Evolutionary conservation across 164 flowering plant species (phyloP).

Genomic region (Vitis labrusca): DNA sequence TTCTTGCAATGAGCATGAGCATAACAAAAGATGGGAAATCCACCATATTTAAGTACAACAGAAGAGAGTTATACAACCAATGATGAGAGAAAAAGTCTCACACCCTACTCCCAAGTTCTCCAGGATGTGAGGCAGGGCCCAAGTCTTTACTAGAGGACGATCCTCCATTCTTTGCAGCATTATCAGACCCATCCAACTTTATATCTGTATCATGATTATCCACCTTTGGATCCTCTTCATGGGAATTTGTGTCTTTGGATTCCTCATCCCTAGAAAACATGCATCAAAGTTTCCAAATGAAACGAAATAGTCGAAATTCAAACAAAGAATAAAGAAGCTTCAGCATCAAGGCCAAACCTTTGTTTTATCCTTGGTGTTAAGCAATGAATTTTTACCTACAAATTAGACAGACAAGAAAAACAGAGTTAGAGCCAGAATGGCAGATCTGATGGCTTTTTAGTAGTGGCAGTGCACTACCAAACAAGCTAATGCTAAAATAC

Average conservation of each 20-base stretch:
- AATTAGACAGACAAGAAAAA: conserved; percentile 11
- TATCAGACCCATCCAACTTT: conserved; percentile 54
- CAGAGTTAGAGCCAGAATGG: not conserved
- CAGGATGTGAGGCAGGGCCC: conserved; percentile 29
- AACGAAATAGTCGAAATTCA: conserved; percentile 1
- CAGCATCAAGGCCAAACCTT: conserved; percentile 22
- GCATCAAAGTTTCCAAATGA: conserved; percentile 9
- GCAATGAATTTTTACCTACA: conserved; percentile 55
- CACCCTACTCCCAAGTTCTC: conserved; percentile 54
- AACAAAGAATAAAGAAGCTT: not conserved
- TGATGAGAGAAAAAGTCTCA: not conserved
- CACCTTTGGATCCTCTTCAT: conserved; percentile 25
- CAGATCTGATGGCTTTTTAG: not conserved
- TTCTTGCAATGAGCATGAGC: not conserved
- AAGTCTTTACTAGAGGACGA: conserved; percentile 51
- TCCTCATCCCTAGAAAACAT: conserved; percentile 44
- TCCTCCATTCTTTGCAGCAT: conserved; percentile 25
- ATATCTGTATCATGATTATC: conserved; percentile 36
- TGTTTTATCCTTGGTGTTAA: conserved; percentile 36
- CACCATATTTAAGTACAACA: no score
- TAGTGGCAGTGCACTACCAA: not conserved
- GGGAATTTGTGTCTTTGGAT: conserved; percentile 27
- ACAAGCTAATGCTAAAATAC: no score
- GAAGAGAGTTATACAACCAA: no score
- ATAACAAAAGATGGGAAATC: not conserved